These are phyloP conservation scores for Tulasnella sp. DNA, from an alignment of 768 basidiomycete species.

Conservation along the genomic window DNA sequence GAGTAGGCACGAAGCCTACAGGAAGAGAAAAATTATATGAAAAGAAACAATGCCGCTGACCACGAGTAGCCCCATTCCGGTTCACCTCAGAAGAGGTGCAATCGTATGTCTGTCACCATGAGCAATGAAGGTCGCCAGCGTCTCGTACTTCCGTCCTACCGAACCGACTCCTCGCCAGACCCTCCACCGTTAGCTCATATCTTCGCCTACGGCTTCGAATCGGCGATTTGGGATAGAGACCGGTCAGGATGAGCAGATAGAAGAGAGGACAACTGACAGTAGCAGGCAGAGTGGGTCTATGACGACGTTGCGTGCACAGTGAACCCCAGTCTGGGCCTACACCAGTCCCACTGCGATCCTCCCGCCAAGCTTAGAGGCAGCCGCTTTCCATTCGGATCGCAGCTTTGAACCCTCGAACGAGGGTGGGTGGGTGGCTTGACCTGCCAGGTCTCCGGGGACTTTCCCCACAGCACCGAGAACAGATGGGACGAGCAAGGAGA, in stretches of 20 bases:
- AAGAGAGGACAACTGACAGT: neutral
- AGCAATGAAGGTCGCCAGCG: constrained; percentile 21
- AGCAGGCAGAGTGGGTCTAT: constrained; percentile 13
- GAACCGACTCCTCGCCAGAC: constrained; percentile 19
- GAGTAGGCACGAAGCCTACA: constrained; percentile 21
- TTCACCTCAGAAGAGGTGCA: constrained; percentile 10
- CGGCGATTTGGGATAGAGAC: constrained; percentile 18
- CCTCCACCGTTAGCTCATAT: constrained; percentile 14
- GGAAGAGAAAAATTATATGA: constrained; percentile 17
- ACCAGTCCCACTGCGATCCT: constrained; percentile 20
- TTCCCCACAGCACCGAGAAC: constrained; percentile 22
- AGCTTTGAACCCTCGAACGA: constrained; percentile 4
- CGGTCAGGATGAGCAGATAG: neutral
- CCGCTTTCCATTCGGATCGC: constrained; percentile 24
- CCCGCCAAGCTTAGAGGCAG: constrained; percentile 26
- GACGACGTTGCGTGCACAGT: neutral
- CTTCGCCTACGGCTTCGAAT: neutral
- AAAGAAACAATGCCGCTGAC: constrained; percentile 6
- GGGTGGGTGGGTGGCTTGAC: neutral
- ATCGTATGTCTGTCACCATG: constrained; percentile 24
- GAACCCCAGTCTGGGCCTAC: neutral
- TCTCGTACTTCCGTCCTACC: neutral
- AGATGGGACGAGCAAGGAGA: constrained; percentile 4
- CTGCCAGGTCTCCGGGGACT: constrained; percentile 25
- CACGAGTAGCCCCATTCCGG: constrained; percentile 24